A percentile compares a stretch with the other conserved stretches of the same genome.
Conservation (phyloP, 768 basidiomycete genomes). For the Lentinus tigrinus region DNA sequence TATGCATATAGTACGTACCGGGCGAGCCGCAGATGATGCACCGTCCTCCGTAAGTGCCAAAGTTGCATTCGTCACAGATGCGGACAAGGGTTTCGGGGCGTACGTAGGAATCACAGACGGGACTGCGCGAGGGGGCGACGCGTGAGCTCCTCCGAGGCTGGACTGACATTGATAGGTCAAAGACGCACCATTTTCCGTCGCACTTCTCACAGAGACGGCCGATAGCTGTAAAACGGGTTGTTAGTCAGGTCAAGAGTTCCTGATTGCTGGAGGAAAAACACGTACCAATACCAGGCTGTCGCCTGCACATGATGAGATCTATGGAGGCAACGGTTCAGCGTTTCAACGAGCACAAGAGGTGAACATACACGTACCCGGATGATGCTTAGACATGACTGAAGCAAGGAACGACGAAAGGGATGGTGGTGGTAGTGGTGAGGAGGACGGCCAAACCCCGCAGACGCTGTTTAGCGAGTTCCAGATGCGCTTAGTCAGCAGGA, state of each 20-base stretch:
- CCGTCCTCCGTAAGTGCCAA: constrained; percentile 94
- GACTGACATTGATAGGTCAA: neutral
- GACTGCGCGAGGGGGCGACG: constrained; percentile 45
- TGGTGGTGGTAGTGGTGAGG: neutral
- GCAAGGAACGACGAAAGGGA: neutral
- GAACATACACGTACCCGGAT: constrained; percentile 27
- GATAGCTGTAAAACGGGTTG: constrained; percentile 59
- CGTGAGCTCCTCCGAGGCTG: too few species aligned
- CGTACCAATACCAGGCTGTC: constrained; percentile 95
- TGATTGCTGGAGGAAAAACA: neutral
- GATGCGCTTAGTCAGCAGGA: neutral
- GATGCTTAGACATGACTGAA: constrained; percentile 35
- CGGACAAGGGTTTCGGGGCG: constrained; percentile 96
- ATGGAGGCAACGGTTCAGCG: neutral
- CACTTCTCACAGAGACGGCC: constrained; percentile 98
- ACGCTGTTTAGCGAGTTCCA: neutral
- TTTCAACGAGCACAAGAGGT: neutral
- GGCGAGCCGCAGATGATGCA: constrained; percentile 98
- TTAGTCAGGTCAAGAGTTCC: constrained; percentile 10
- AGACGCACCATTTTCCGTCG: constrained; percentile 94
- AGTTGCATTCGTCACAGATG: constrained; percentile 99
- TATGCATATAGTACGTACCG: too few species aligned
- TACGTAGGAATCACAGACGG: constrained; percentile 98
- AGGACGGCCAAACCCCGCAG: neutral
- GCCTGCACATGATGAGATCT: constrained; percentile 99